Base-by-base conservation (phyloP, 768 basidiomycete genomes). In the Leccinum boreale region DNA sequence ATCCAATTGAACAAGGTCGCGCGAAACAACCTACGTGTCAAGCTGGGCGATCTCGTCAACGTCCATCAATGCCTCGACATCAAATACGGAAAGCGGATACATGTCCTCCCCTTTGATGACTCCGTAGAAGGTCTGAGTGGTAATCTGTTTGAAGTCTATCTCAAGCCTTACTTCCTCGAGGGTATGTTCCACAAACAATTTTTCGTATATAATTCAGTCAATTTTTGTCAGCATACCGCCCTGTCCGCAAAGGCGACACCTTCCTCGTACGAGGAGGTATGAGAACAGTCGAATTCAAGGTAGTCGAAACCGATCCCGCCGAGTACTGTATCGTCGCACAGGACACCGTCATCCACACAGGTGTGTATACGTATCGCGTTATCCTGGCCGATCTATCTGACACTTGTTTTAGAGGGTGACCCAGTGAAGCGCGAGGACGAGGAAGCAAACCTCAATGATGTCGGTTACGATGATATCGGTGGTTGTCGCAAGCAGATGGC, bases 401-500 rank as follows among this genome's bases (percentile, higher is more conserved):
- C 36, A 47, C 55, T 15, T 53, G 42, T 55, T 56, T 61, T 71
- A 87, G 97, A 98, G 85, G 97, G 97, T 59, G 97, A 99, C 70
- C 94, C 97, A 2, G 89, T 99, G 72, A 98, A 98, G 79, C 87
- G 97, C 55, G 97, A 99, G 74, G 97, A 98, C 62, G 97, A 99
- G 75, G 97, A 99, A 76, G 85, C 90, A 42, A 98, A 95, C 75
- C 83, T 99, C 28, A 88, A 85, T 67, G 97, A 96, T 67, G 97
- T 99, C 62, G 97, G 97, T 21, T 99, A 99, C 72, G 97, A 99
- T 68, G 97, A 99, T 68, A 95, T 99, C 65, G 97, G 97, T 78
- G 97, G 97, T 44, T 98, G 96, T 80, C 86, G 97, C 69, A 99
- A 99, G 73, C 97, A 99, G 75, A 93, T 98, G 90, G 96, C 96